Evolutionary conservation across 2,329 filamentous ascomycete genomes (phyloP).

Genomic region (Clarireedia monteithiana): DNA sequence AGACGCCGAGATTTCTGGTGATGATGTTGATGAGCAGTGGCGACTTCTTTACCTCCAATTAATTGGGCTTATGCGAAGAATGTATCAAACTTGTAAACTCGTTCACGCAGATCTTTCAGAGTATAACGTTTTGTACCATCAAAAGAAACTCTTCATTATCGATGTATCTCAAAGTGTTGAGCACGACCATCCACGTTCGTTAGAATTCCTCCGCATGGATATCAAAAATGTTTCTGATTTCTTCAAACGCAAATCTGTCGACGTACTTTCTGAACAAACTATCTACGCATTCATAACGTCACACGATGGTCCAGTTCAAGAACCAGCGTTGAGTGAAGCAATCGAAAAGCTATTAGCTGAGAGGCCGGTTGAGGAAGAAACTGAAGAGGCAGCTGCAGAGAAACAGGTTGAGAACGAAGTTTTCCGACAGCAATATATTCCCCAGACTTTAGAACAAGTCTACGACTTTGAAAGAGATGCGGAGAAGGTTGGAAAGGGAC

Average conservation of each 20-base stretch:
- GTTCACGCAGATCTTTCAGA: slow-evolving; percentile 96
- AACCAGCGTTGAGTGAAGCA: slow-evolving; percentile 50
- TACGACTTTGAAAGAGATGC: slow-evolving; percentile 93
- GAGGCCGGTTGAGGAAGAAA: slow-evolving; percentile 45
- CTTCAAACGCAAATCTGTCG: slow-evolving; percentile 78
- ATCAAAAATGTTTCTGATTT: slow-evolving; percentile 96
- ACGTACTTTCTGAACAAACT: slow-evolving; percentile 69
- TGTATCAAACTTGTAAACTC: slow-evolving; percentile 87
- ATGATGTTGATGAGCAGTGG: slow-evolving; percentile 68
- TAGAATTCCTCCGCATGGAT: slow-evolving; percentile 96
- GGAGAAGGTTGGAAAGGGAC: slow-evolving; percentile 64
- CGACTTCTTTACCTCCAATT: slow-evolving; percentile 72
- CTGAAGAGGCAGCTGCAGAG: slow-evolving; percentile 45
- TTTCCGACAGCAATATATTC: slow-evolving; percentile 93
- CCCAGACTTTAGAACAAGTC: slow-evolving; percentile 89
- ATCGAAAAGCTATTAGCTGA: slow-evolving; percentile 61
- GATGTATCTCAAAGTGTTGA: slow-evolving; percentile 97
- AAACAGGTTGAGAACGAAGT: slow-evolving; percentile 81
- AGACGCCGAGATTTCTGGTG: slow-evolving; percentile 67
- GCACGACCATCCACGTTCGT: slow-evolving; percentile 84
- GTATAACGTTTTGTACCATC: slow-evolving; percentile 93
- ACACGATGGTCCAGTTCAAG: slow-evolving; percentile 49
- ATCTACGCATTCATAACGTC: slow-evolving; percentile 78
- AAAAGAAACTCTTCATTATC: slow-evolving; percentile 79
- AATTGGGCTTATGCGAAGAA: slow-evolving; percentile 78